Evolutionary conservation across 768 basidiomycete species (phyloP).

Genomic region (Termitomyces sp.): DNA sequence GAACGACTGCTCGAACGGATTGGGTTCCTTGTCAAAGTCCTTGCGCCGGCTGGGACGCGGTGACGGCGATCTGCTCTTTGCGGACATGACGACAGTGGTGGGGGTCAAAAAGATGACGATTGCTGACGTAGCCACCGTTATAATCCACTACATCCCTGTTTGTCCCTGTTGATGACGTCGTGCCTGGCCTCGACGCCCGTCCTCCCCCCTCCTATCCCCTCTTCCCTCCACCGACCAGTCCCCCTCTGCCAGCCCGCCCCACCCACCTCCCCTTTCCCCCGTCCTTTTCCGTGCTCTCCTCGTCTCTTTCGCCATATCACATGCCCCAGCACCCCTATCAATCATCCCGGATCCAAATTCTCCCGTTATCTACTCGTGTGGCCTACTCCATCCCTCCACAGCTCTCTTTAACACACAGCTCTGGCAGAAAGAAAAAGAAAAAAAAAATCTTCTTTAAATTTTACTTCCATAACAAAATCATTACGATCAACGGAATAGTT

Average conservation of each 20-base stretch:
- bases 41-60: slow-evolving; percentile 38
- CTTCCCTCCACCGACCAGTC: neutral
- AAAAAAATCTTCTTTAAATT: neutral
- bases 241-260: neutral
- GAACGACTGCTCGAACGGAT: slow-evolving; percentile 96
- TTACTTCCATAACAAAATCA: neutral
- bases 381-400: too few species aligned
- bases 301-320: neutral
- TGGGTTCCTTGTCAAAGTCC: slow-evolving; percentile 78
- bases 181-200: slow-evolving; percentile 11
- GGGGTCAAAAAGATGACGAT: slow-evolving; percentile 39
- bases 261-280: neutral
- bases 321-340: neutral
- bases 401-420: too few species aligned
- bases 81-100: slow-evolving; percentile 32
- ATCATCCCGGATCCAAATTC: too few species aligned
- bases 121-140: slow-evolving; percentile 47
- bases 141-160: slow-evolving; percentile 34
- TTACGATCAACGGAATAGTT: neutral
- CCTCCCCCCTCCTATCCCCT: neutral
- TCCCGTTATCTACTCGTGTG: too few species aligned
- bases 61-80: slow-evolving; percentile 33
- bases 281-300: slow-evolving; percentile 1
- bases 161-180: slow-evolving; percentile 21
- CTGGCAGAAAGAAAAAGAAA: too few species aligned